phyloP scores from a whole-genome alignment of 2,329 filamentous ascomycete species.

The Cyclaneusma minus region DNA sequence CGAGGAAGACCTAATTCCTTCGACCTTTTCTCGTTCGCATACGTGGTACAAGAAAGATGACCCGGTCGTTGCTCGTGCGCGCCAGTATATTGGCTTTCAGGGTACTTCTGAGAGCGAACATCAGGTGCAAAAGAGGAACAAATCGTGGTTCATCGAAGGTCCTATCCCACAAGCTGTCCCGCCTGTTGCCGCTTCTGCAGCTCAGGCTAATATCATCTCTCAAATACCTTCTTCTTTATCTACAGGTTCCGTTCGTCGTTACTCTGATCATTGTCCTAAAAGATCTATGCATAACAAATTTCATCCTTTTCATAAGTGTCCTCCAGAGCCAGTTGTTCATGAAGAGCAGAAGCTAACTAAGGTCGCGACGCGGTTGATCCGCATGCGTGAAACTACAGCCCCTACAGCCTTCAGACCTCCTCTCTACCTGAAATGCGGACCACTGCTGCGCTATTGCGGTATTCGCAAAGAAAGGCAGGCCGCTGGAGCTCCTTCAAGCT shows the following conservation, averaged over 20 bases:
- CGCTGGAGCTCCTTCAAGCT: conserved; percentile 22
- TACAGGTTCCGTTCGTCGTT: conserved; percentile 1
- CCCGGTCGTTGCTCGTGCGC: conserved; percentile 4
- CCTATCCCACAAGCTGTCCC: background rate
- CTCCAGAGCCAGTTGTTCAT: too few relatives aligned
- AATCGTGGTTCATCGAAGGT: conserved; percentile 3
- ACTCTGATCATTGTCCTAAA: too few relatives aligned
- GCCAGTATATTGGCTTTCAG: conserved; percentile 3
- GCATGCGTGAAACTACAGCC: conserved; percentile 17
- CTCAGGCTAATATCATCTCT: conserved; percentile 1
- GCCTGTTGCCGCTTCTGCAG: background rate
- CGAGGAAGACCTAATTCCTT: background rate
- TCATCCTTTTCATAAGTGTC: conserved; percentile 2
- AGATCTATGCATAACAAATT: conserved; percentile 1
- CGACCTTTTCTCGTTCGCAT: background rate
- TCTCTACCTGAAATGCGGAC: conserved; percentile 78
- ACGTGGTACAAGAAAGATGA: conserved; percentile 2
- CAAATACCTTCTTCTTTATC: conserved; percentile 1
- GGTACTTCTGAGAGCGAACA: conserved; percentile 2
- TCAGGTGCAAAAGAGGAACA: conserved; percentile 4
- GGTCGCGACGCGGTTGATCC: conserved; percentile 20
- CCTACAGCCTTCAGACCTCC: conserved; percentile 68
- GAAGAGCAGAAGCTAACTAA: conserved; percentile 18
- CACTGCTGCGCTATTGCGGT: conserved; percentile 78
- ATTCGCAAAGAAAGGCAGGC: conserved; percentile 51